phyloP scores from a whole-genome alignment of 352 stramenopile species.

The Thraustochytrium striatum region DNA sequence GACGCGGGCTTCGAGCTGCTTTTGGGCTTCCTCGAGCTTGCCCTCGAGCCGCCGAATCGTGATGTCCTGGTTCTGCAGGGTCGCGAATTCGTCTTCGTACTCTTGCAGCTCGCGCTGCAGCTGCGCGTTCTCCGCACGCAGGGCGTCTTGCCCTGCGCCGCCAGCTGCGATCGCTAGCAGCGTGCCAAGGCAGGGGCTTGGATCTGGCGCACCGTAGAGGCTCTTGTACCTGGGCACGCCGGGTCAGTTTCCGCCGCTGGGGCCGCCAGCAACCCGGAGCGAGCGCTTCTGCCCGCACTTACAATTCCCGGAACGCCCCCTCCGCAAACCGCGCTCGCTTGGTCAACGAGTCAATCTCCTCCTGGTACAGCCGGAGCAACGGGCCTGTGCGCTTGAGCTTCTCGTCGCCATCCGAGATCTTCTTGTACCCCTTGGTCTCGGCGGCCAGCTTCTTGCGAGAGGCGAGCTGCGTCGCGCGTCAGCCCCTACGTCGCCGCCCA shows the following conservation, averaged over 20 bases:
- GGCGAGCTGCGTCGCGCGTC: too few relatives aligned
- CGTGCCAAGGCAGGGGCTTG: too few relatives aligned
- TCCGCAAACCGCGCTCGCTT: constrained; percentile 74
- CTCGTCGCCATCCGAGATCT: constrained; percentile 62
- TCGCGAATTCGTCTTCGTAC: constrained; percentile 87
- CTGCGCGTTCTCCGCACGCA: constrained; percentile 62
- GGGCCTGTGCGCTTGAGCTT: constrained; percentile 62
- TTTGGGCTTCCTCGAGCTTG: constrained; percentile 72
- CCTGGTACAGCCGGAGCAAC: constrained; percentile 72
- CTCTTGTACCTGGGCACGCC: too few relatives aligned
- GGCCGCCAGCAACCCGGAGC: too few relatives aligned
- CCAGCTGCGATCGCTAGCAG: constrained; percentile 60
- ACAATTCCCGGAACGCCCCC: constrained; percentile 73
- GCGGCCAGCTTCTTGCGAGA: constrained; percentile 76
- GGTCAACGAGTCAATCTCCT: constrained; percentile 77
- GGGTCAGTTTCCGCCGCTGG: too few relatives aligned
- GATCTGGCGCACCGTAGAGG: constrained; percentile 72
- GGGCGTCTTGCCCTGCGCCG: not conserved
- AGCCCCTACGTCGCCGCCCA: too few relatives aligned
- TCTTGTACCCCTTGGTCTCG: constrained; percentile 73
- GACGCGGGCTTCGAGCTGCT: constrained; percentile 64
- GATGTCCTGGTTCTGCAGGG: constrained; percentile 93
- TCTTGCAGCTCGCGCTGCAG: constrained; percentile 80
- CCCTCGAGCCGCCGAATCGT: constrained; percentile 90
- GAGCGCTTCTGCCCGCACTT: too few relatives aligned